A percentile compares a stretch with the other conserved stretches of the same genome.
Evolutionary conservation across 768 basidiomycete species (phyloP).

Genomic region (Tulasnella sp.): DNA sequence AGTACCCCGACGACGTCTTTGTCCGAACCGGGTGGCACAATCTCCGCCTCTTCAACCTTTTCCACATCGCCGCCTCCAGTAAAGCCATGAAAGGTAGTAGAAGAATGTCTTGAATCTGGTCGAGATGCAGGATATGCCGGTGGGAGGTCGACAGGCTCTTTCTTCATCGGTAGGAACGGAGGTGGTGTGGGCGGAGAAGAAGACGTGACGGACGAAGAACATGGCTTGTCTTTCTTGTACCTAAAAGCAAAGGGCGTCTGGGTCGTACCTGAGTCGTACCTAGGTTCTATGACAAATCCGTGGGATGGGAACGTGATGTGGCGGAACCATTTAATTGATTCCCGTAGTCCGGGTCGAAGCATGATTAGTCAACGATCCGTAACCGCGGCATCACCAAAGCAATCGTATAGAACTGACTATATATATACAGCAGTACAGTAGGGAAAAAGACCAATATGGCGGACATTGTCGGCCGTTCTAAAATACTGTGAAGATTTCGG

Average conservation of each 20-base stretch:
- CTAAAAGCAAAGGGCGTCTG: too few relatives aligned
- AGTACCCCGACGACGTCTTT: not conserved
- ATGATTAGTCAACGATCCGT: too few relatives aligned
- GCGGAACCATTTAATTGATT: too few relatives aligned
- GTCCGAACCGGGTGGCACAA: not conserved
- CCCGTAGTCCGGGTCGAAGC: too few relatives aligned
- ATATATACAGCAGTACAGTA: not conserved
- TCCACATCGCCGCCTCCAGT: not conserved
- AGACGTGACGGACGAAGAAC: too few relatives aligned
- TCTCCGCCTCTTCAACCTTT: not conserved
- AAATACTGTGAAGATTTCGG: slow-evolving; percentile 17
- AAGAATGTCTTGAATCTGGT: not conserved
- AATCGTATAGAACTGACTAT: not conserved
- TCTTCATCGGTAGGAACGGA: not conserved
- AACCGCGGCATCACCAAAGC: too few relatives aligned
- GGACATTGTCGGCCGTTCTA: not conserved
- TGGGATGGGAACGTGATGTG: too few relatives aligned
- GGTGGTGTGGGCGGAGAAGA: too few relatives aligned
- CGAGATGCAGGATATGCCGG: not conserved
- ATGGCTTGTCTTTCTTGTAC: too few relatives aligned
- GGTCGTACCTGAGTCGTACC: too few relatives aligned
- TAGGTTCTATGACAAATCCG: too few relatives aligned
- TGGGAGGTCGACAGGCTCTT: not conserved
- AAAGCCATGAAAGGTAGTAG: not conserved
- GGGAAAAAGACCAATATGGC: not conserved